Percentiles rank a stretch among this genome's conserved stretches.
phyloP scores from a whole-genome alignment of 768 basidiomycete genomes.

The Collybiopsis luxurians region DNA sequence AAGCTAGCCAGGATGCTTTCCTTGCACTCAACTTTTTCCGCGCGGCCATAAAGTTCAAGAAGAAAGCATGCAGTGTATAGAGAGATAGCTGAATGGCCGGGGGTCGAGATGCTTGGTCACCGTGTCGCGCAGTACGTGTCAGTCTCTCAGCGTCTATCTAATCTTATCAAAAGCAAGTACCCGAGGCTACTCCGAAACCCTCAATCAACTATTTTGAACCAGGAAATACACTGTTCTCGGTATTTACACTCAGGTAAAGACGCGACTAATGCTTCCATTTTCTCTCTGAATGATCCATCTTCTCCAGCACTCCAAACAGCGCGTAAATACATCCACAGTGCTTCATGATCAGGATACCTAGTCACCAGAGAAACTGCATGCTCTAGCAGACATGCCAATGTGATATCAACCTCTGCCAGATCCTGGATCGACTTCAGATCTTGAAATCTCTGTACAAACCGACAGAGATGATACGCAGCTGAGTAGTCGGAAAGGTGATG shows the following conservation, averaged over 20 bases:
- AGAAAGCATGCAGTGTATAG: slow-evolving; percentile 11
- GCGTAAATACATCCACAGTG: slow-evolving; percentile 64
- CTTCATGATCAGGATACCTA: slow-evolving; percentile 54
- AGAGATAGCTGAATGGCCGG: neutral
- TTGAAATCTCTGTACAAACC: slow-evolving; percentile 29
- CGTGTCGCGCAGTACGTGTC: slow-evolving; percentile 1
- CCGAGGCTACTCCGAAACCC: neutral
- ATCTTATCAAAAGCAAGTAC: neutral
- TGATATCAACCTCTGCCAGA: neutral
- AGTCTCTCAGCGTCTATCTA: neutral
- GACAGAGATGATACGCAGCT: slow-evolving; percentile 53
- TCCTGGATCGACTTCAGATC: slow-evolving; percentile 4
- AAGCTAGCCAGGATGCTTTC: slow-evolving; percentile 59
- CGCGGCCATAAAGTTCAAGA: slow-evolving; percentile 6
- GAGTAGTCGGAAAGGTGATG: slow-evolving; percentile 68
- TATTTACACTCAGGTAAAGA: neutral
- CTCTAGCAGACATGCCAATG: slow-evolving; percentile 18
- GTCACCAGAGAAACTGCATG: slow-evolving; percentile 50
- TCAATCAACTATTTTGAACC: neutral
- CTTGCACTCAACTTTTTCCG: slow-evolving; percentile 31
- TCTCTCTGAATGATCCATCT: neutral
- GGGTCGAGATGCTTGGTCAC: neutral
- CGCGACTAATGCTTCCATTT: neutral
- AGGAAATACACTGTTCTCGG: neutral
- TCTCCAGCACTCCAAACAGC: slow-evolving; percentile 5